Evolutionary conservation across 2,329 filamentous ascomycete genomes (phyloP).

Genomic region (Pseudocercospora fijiensis): DNA sequence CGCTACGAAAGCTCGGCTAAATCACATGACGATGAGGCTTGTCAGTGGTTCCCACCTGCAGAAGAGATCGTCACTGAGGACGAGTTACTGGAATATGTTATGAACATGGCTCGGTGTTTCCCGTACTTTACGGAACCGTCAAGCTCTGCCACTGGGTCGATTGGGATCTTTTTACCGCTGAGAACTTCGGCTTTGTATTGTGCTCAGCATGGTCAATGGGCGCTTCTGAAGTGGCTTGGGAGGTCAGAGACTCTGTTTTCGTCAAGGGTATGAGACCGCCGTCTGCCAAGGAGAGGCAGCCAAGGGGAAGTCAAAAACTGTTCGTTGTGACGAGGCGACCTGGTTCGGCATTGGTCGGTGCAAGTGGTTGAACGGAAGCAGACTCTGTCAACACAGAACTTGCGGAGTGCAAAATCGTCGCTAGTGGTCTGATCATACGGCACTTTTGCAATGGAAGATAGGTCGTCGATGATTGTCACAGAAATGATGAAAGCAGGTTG

Average conservation of each 20-base stretch:
- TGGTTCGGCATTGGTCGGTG: neutral
- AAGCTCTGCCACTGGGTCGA: slow-evolving; percentile 32
- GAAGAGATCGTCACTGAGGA: slow-evolving; percentile 26
- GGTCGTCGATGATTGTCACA: neutral
- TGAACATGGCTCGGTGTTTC: slow-evolving; percentile 32
- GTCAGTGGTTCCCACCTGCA: slow-evolving; percentile 24
- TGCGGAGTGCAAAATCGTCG: neutral
- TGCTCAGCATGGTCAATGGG: slow-evolving; percentile 30
- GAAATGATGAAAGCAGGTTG: neutral
- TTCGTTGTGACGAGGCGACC: slow-evolving; percentile 7
- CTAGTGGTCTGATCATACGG: neutral
- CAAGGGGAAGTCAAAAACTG: neutral
- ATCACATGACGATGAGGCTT: neutral
- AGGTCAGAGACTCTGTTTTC: slow-evolving; percentile 29
- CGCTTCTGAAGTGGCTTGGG: slow-evolving; percentile 31
- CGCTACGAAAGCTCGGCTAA: slow-evolving; percentile 17
- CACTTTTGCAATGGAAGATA: neutral
- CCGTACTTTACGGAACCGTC: slow-evolving; percentile 34
- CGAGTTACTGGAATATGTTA: slow-evolving; percentile 30
- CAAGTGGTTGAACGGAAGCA: neutral
- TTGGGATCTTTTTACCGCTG: slow-evolving; percentile 36
- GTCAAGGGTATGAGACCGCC: slow-evolving; percentile 32
- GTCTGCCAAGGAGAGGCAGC: slow-evolving; percentile 16
- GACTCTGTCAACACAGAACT: neutral
- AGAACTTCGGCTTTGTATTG: slow-evolving; percentile 34